phyloP scores from a whole-genome alignment of 257 asterid genomes.

The Lycium ferocissimum region DNA sequence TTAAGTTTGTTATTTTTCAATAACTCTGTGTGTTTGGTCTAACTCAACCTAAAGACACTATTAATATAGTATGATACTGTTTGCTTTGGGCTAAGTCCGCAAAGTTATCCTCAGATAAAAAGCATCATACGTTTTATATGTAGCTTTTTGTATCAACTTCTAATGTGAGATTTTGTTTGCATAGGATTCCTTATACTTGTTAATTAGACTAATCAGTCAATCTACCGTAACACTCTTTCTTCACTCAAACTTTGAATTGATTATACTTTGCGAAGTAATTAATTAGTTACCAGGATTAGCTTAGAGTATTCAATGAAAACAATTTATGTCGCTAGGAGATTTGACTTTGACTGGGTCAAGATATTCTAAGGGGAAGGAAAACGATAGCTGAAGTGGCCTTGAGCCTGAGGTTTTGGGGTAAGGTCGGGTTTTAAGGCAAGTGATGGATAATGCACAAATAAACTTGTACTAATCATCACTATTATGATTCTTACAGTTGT shows the following conservation, averaged over 20 bases:
- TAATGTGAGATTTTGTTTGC: too few relatives aligned
- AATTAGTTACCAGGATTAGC: neutral
- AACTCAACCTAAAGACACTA: neutral
- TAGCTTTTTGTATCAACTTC: too few relatives aligned
- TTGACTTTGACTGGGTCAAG: slow-evolving; percentile 36
- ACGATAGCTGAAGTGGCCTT: neutral
- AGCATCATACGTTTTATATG: neutral
- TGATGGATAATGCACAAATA: neutral
- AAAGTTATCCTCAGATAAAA: too few relatives aligned
- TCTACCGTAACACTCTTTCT: neutral
- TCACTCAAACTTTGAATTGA: neutral
- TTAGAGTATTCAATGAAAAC: neutral
- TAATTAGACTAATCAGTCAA: neutral
- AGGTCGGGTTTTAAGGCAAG: too few relatives aligned
- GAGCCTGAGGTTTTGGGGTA: too few relatives aligned
- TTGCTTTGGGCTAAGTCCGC: neutral
- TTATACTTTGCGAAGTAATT: neutral
- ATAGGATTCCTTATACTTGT: neutral
- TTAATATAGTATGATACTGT: neutral
- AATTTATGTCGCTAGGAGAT: slow-evolving; percentile 14
- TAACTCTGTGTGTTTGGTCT: neutral
- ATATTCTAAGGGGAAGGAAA: neutral
- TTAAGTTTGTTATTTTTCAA: neutral
- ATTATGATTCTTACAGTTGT: neutral
- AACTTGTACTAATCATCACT: neutral